These are phyloP conservation scores for Xylaria sp. DNA, from an alignment of 2,329 filamentous ascomycete genomes.

Conservation along the genomic window DNA sequence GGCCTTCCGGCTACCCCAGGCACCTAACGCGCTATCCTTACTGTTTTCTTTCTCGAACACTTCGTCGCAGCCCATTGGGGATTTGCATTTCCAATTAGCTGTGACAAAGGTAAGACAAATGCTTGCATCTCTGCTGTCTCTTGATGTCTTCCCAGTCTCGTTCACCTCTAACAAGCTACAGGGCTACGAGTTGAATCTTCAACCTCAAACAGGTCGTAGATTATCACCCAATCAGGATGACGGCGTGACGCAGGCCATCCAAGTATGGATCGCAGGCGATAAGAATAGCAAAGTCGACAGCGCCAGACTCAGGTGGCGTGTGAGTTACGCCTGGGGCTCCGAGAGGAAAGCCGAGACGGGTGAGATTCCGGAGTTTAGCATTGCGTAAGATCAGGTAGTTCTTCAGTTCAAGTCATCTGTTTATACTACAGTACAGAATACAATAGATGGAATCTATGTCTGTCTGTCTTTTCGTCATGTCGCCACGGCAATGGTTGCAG, in stretches of 20 bases:
- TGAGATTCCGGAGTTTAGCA: slow-evolving; percentile 71
- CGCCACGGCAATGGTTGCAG: too few relatives aligned
- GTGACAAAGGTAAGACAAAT: slow-evolving; percentile 71
- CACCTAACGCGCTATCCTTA: slow-evolving; percentile 59
- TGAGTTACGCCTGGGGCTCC: slow-evolving; percentile 67
- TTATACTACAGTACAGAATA: background rate
- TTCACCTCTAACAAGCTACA: slow-evolving; percentile 33
- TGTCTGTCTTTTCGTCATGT: background rate
- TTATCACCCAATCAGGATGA: slow-evolving; percentile 66
- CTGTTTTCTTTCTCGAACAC: slow-evolving; percentile 81
- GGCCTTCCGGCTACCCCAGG: slow-evolving; percentile 53
- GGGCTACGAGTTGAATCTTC: slow-evolving; percentile 75
- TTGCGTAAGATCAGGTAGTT: slow-evolving; percentile 46
- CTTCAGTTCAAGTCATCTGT: background rate
- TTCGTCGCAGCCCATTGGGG: slow-evolving; percentile 62
- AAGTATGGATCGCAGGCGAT: slow-evolving; percentile 68
- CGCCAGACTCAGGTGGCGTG: slow-evolving; percentile 88
- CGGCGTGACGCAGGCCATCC: slow-evolving; percentile 77
- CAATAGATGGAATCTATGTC: background rate
- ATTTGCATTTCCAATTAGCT: slow-evolving; percentile 85
- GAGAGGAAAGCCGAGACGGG: slow-evolving; percentile 73
- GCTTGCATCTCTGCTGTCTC: background rate
- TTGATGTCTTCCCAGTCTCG: background rate
- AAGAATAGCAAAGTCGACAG: slow-evolving; percentile 61
- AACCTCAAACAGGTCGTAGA: slow-evolving; percentile 76